phyloP scores from a whole-genome alignment of 2,329 filamentous ascomycete species.

The Nemania serpens region DNA sequence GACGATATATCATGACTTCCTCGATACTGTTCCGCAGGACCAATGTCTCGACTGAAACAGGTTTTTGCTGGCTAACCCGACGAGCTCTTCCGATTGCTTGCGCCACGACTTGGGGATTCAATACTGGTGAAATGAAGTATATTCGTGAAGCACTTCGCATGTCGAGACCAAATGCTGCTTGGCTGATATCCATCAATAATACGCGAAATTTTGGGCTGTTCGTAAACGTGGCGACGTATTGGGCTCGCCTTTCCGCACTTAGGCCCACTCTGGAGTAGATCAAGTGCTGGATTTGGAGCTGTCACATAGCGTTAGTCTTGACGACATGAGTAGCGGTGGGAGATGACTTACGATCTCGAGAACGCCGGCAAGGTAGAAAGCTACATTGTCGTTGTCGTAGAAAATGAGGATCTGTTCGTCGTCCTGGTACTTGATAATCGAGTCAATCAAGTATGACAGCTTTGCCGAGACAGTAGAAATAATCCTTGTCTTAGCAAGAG shows the following conservation, averaged over 20 bases:
- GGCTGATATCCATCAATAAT: conserved; percentile 86
- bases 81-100: conserved; percentile 92
- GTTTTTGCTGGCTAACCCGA: conserved; percentile 79
- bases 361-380: conserved; percentile 82
- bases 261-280: conserved; percentile 69
- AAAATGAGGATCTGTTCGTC: conserved; percentile 90
- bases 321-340: not conserved
- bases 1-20: conserved; percentile 77
- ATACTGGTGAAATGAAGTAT: conserved; percentile 87
- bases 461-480: conserved; percentile 87
- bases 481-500: conserved; percentile 64
- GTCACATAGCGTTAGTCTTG: conserved; percentile 16
- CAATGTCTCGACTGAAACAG: conserved; percentile 84
- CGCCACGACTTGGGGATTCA: conserved; percentile 82
- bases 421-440: conserved; percentile 68
- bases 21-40: conserved; percentile 82
- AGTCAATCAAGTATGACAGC: conserved; percentile 80
- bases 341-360: conserved; percentile 67
- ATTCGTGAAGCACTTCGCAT: conserved; percentile 82
- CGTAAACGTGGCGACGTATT: conserved; percentile 82
- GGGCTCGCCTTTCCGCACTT: conserved; percentile 64
- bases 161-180: conserved; percentile 87
- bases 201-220: conserved; percentile 70
- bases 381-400: conserved; percentile 86
- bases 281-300: conserved; percentile 63